Percentiles rank a stretch among this genome's conserved stretches.
Evolutionary conservation across 2,329 filamentous ascomycete genomes (phyloP).

Genomic region (Aspergillus sergii): DNA sequence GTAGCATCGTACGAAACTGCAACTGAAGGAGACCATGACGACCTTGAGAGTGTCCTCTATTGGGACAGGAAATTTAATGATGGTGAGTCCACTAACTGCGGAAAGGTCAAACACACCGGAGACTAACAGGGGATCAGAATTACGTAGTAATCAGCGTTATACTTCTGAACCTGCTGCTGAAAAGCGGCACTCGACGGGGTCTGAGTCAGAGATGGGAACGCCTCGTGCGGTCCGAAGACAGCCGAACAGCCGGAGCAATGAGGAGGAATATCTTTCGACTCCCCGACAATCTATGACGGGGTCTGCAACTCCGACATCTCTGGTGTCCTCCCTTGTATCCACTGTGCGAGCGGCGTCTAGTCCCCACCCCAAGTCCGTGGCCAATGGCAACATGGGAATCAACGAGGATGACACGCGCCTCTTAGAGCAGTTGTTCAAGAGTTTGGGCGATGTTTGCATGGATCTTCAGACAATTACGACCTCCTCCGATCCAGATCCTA

Average conservation of each 20-base stretch:
- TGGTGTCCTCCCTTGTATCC: constrained; percentile 41
- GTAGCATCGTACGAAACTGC: constrained; percentile 66
- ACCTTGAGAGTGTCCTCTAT: constrained; percentile 42
- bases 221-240: constrained; percentile 25
- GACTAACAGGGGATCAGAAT: constrained; percentile 21
- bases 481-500: constrained; percentile 58
- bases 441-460: constrained; percentile 52
- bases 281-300: constrained; percentile 30
- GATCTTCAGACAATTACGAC: constrained; percentile 50
- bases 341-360: constrained; percentile 39
- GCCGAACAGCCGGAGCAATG: constrained; percentile 1
- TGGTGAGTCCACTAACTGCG: constrained; percentile 25
- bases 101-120: not conserved
- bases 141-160: constrained; percentile 28
- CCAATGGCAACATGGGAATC: constrained; percentile 33
- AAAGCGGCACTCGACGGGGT: constrained; percentile 11
- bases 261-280: constrained; percentile 27
- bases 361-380: constrained; percentile 24
- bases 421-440: constrained; percentile 57
- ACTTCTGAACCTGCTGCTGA: constrained; percentile 18
- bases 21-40: constrained; percentile 53
- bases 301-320: constrained; percentile 35
- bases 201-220: constrained; percentile 28
- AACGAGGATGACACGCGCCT: constrained; percentile 60
- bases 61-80: constrained; percentile 42